Conservation (phyloP, 441 rosid species). For the Syzygium malaccense region DNA sequence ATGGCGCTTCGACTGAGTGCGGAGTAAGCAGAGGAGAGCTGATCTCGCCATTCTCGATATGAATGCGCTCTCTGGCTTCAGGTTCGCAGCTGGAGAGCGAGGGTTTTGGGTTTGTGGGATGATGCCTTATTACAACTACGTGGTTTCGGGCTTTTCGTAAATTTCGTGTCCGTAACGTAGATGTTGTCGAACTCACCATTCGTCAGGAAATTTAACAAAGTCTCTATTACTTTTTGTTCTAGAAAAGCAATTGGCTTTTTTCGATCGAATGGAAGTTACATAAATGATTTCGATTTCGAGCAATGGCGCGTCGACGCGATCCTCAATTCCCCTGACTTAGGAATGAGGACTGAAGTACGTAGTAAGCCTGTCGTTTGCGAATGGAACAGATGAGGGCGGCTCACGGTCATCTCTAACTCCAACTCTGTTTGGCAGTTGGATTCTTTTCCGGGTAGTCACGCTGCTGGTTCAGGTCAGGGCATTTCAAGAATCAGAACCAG, state of each 20-base stretch:
- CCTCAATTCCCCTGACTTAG: not conserved
- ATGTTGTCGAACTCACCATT: not conserved
- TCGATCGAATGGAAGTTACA: not conserved
- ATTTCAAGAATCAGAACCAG: not conserved
- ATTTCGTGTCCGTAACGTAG: not conserved
- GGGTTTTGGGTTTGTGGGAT: not conserved
- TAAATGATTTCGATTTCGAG: not conserved
- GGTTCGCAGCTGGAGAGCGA: not conserved
- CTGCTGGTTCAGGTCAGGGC: not conserved
- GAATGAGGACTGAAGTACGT: not conserved
- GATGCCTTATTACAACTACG: not conserved
- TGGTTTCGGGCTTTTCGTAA: not conserved
- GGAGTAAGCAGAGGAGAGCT: not conserved
- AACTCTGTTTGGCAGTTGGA: not conserved
- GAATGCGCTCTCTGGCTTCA: not conserved
- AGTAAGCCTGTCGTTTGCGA: not conserved
- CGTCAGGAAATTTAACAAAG: not conserved
- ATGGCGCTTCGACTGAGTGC: not conserved
- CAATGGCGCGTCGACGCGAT: not conserved
- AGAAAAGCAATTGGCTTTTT: not conserved
- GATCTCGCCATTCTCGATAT: not conserved
- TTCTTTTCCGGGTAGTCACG: not conserved
- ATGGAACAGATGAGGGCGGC: not conserved
- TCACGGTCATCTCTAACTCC: not conserved
- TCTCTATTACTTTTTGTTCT: not conserved